Evolutionary conservation across 108 stramenopile species (phyloP), one percentile per base, ranked within the genome.

Genomic region (Pseudonitzschia pungens): DNA sequence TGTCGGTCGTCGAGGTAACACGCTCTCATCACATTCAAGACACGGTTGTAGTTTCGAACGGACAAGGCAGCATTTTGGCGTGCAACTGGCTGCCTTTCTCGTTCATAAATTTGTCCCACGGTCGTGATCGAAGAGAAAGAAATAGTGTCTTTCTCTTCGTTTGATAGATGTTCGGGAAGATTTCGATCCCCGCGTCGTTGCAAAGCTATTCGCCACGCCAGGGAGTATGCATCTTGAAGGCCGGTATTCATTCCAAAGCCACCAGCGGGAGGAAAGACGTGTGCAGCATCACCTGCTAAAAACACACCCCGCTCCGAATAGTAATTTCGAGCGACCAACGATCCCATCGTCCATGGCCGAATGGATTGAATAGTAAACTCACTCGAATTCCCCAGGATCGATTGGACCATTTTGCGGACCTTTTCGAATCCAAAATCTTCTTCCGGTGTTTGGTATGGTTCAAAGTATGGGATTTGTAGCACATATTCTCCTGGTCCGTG

Each of bases 231-330:
- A 77, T 98, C 98, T 74, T 98, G 94, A 21, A 98, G 52, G 1
- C 98, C 98, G 0, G 96, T 96, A 77, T 98, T 98, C 92, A 98
- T 95, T 21, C 98, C 98, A 77, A 97, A 90, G n/a, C 94, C 96
- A 40, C 96, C 98, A 0, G 98, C 96, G 0, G 98, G 98, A 12
- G 98, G 96, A 74, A 97, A 98, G 14, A 89, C 89, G 80, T 98
- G 98, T 3, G 97, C 97, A 10, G 97, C 92, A 75, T 98, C 98
- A 5, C 98, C 98, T 6, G 83, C 92, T 53, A 96, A 69, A 16
- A 90, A 78, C 9, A 82, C 65, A 26, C 89, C 74, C 43, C 67
- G 65, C 14, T 71, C 44, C 15, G 76, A 44, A 59, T 77, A 26
- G 75, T 92, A 96, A 6, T 62, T 65, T 32, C 92, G 65, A 40